Conservation (phyloP, 495 filamentous ascomycete species). For the Xeromyces bisporus region DNA sequence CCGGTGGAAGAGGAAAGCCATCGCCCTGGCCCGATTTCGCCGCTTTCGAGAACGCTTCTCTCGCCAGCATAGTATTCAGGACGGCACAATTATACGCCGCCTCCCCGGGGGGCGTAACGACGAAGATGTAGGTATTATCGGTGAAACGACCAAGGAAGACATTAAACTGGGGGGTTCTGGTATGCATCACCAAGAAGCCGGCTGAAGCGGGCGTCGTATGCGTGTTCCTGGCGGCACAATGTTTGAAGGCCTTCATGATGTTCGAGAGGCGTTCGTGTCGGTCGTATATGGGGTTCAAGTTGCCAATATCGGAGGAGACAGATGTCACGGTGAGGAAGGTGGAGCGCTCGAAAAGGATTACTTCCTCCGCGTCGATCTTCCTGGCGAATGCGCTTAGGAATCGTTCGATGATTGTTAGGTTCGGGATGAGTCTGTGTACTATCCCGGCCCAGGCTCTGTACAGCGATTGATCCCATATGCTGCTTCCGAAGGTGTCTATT, state of each 20-base stretch:
- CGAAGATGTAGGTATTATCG: constrained; percentile 88
- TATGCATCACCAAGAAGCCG: constrained; percentile 48
- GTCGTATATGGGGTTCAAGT: constrained; percentile 71
- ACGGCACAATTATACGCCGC: constrained; percentile 75
- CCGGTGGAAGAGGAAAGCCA: constrained; percentile 27
- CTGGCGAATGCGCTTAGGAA: constrained; percentile 63
- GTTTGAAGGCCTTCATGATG: constrained; percentile 96
- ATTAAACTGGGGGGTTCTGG: constrained; percentile 60
- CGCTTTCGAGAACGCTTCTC: constrained; percentile 51
- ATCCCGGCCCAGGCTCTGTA: constrained; percentile 97
- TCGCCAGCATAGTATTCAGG: constrained; percentile 72
- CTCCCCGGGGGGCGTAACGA: constrained; percentile 76
- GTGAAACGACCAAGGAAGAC: constrained; percentile 88
- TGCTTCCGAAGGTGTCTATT: constrained; percentile 68
- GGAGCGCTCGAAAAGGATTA: constrained; percentile 87
- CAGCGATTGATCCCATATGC: constrained; percentile 96
- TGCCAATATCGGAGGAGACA: constrained; percentile 55
- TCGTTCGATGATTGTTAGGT: constrained; percentile 72
- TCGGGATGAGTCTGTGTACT: constrained; percentile 90
- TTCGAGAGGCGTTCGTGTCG: constrained; percentile 89
- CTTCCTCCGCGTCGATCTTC: constrained; percentile 78
- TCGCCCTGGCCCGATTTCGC: constrained; percentile 22
- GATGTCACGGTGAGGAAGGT: constrained; percentile 87
- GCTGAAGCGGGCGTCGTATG: constrained; percentile 34
- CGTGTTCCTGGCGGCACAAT: constrained; percentile 46